A percentile compares a stretch with the other conserved stretches of the same genome.
Conservation (phyloP, 164 flowering plant genomes). For the Nymphaea colorata region DNA sequence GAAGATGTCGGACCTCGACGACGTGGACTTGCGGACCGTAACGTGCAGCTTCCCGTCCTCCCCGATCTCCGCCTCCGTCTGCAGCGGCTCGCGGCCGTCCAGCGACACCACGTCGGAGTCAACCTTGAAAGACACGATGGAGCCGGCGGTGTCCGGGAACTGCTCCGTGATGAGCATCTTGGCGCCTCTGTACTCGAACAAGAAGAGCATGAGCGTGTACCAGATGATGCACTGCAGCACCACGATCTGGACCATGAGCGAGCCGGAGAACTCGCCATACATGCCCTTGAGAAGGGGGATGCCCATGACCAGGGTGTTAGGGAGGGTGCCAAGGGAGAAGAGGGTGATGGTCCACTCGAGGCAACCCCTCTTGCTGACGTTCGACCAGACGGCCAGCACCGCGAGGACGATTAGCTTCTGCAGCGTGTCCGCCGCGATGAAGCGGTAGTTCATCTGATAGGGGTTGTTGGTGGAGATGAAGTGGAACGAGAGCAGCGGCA, state of each 20-base stretch:
- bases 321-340: conserved; percentile 76
- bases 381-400: conserved; percentile 39
- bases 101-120: conserved; percentile 80
- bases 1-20: conserved; percentile 75
- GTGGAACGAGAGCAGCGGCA: conserved; percentile 89
- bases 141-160: conserved; percentile 76
- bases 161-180: conserved; percentile 67
- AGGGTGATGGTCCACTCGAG: conserved; percentile 81
- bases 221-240: conserved; percentile 89
- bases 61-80: conserved; percentile 67
- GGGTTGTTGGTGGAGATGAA: conserved; percentile 77
- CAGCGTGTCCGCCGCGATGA: conserved; percentile 88
- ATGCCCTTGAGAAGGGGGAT: conserved; percentile 83
- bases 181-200: conserved; percentile 85
- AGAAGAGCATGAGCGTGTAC: conserved; percentile 84
- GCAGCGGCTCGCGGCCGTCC: conserved; percentile 58
- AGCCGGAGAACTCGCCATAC: conserved; percentile 69
- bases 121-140: conserved; percentile 75
- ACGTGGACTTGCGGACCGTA: conserved; percentile 71
- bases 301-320: conserved; percentile 94
- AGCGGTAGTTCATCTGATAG: conserved; percentile 64
- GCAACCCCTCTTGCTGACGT: conserved; percentile 40
- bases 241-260: conserved; percentile 85
- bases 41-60: conserved; percentile 84
- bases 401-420: conserved; percentile 65